Evolutionary conservation across 805 yeast genomes (phyloP).

Genomic region (Suhomyces sp.): DNA sequence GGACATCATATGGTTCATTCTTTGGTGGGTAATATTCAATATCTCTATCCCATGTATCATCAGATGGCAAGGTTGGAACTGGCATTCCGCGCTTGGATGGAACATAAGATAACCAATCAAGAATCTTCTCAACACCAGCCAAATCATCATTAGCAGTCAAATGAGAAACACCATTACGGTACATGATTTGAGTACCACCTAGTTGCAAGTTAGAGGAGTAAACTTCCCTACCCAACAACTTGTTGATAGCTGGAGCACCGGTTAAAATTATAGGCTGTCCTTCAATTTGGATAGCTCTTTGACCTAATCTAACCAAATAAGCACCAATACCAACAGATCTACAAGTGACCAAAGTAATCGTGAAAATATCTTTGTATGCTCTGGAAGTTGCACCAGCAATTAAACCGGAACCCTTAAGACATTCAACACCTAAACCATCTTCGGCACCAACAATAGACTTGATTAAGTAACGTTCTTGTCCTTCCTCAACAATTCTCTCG

Average conservation of each 20-base stretch:
- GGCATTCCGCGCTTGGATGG: constrained; percentile 90
- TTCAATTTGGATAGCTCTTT: constrained; percentile 97
- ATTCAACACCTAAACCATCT: constrained; percentile 98
- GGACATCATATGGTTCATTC: constrained; percentile 79
- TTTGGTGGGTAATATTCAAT: constrained; percentile 76
- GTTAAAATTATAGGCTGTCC: constrained; percentile 98
- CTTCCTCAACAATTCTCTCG: constrained; percentile 78
- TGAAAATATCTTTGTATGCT: constrained; percentile 96
- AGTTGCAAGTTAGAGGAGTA: constrained; percentile 95
- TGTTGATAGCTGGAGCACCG: constrained; percentile 99
- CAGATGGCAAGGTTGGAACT: constrained; percentile 81
- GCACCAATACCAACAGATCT: constrained; percentile 99
- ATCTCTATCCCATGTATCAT: constrained; percentile 92
- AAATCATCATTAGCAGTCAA: constrained; percentile 95
- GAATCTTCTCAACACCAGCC: constrained; percentile 92
- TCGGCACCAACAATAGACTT: constrained; percentile 88
- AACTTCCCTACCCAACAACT: constrained; percentile 94
- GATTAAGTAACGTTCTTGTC: constrained; percentile 79
- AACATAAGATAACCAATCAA: constrained; percentile 93
- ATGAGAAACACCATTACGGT: constrained; percentile 97
- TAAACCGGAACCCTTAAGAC: constrained; percentile 95
- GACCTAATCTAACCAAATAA: constrained; percentile 95
- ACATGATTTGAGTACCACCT: constrained; percentile 99
- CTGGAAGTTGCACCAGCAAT: constrained; percentile 98
- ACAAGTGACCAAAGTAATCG: constrained; percentile 97